Conservation (phyloP, 2,329 filamentous ascomycete species). For the Hirsutella rhossiliensis region DNA sequence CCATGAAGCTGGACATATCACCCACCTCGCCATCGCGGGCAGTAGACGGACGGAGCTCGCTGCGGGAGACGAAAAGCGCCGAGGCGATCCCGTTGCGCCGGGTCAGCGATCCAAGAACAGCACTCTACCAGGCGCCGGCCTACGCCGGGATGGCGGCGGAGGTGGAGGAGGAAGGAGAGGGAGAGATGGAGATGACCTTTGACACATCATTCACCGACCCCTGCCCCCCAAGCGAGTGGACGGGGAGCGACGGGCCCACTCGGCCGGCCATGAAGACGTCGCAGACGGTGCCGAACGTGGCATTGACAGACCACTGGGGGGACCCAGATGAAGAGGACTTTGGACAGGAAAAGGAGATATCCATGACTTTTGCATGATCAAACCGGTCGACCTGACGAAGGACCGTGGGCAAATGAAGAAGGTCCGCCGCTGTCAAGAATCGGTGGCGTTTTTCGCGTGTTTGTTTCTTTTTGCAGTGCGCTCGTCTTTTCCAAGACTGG, state of each 20-base stretch:
- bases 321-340: slow-evolving; percentile 57
- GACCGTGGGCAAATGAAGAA: too few relatives aligned
- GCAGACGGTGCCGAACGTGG: slow-evolving; percentile 37
- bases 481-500: too few relatives aligned
- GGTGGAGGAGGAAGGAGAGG: slow-evolving; percentile 7
- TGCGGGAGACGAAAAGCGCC: slow-evolving; percentile 36
- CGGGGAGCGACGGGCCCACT: slow-evolving; percentile 16
- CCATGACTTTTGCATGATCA: slow-evolving; percentile 65
- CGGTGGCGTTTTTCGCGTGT: too few relatives aligned
- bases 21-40: slow-evolving; percentile 16
- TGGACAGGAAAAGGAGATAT: slow-evolving; percentile 62
- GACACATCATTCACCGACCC: slow-evolving; percentile 46
- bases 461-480: too few relatives aligned
- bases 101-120: background rate
- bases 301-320: slow-evolving; percentile 55
- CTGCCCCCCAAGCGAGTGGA: slow-evolving; percentile 6
- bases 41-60: slow-evolving; percentile 8
- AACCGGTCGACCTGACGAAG: too few relatives aligned
- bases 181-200: slow-evolving; percentile 59
- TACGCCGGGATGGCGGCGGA: slow-evolving; percentile 22
- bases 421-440: too few relatives aligned
- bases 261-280: slow-evolving; percentile 22
- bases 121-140: slow-evolving; percentile 6
- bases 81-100: slow-evolving; percentile 19
- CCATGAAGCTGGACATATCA: slow-evolving; percentile 65